These are phyloP conservation scores for Termitomyces sp. DNA, from an alignment of 768 basidiomycete species.

Conservation along the genomic window DNA sequence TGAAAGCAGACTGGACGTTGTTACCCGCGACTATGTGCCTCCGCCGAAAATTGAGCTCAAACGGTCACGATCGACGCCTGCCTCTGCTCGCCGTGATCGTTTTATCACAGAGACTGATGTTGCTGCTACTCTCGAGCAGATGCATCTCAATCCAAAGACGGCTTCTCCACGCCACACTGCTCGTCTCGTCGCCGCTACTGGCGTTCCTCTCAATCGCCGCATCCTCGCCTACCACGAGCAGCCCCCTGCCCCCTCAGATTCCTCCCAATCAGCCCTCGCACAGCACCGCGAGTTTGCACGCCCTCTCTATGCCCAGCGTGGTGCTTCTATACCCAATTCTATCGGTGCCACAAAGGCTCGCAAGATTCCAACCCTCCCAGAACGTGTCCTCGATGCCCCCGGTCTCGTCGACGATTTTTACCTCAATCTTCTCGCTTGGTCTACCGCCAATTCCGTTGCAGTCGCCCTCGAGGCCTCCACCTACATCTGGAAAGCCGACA, in stretches of 20 bases:
- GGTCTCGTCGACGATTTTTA: constrained; percentile 96
- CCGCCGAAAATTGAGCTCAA: constrained; percentile 56
- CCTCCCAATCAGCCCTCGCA: constrained; percentile 68
- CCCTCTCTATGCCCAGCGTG: constrained; percentile 66
- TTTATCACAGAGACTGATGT: constrained; percentile 65
- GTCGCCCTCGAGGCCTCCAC: constrained; percentile 84
- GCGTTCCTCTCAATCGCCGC: constrained; percentile 71
- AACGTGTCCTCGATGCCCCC: constrained; percentile 93
- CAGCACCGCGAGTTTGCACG: constrained; percentile 74
- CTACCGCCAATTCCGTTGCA: constrained; percentile 76
- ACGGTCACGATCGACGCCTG: constrained; percentile 70
- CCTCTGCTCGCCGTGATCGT: constrained; percentile 56
- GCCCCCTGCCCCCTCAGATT: constrained; percentile 63
- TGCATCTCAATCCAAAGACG: constrained; percentile 50
- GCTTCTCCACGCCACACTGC: constrained; percentile 76
- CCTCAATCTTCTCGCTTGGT: constrained; percentile 91
- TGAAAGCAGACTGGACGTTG: constrained; percentile 71
- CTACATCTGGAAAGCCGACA: constrained; percentile 93
- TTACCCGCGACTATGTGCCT: constrained; percentile 75
- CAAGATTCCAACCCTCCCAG: constrained; percentile 80
- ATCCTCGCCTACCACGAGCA: constrained; percentile 87
- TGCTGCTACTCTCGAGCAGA: constrained; percentile 59
- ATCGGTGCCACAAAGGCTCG: constrained; percentile 65
- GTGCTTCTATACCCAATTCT: constrained; percentile 57
- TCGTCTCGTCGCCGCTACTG: constrained; percentile 69